Conservation (phyloP, 164 flowering plant species). For the Sedum album region DNA sequence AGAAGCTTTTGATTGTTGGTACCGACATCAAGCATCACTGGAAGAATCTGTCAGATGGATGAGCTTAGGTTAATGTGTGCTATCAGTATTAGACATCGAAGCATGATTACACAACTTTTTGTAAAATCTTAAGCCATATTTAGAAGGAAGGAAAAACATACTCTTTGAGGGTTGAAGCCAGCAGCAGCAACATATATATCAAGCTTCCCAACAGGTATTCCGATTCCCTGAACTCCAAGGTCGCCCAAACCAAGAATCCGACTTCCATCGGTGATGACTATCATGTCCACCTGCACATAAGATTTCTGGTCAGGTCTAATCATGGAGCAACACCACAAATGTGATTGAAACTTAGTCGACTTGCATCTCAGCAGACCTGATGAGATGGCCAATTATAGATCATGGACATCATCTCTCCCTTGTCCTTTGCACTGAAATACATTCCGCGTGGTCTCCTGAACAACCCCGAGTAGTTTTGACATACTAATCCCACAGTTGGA, state of each 20-base stretch:
- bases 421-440: no score
- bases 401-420: no score
- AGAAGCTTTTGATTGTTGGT: no score
- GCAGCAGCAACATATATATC: slow-evolving; percentile 99
- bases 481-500: no score
- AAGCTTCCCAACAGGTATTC: slow-evolving; percentile 95
- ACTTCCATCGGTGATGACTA: no score
- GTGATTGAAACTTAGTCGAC: neutral
- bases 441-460: no score
- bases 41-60: slow-evolving; percentile 66
- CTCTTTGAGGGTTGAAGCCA: slow-evolving; percentile 91
- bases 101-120: neutral
- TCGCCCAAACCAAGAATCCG: no score
- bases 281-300: slow-evolving; percentile 55
- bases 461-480: no score
- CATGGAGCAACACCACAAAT: neutral
- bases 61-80: neutral
- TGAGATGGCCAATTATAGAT: no score
- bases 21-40: no score
- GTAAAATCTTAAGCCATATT: neutral
- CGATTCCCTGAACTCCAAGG: slow-evolving; percentile 99
- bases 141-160: slow-evolving; percentile 22
- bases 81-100: neutral
- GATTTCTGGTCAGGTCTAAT: neutral
- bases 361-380: slow-evolving; percentile 36